Conservation (phyloP, 2,329 filamentous ascomycete species). For the Phialophora macrospora region DNA sequence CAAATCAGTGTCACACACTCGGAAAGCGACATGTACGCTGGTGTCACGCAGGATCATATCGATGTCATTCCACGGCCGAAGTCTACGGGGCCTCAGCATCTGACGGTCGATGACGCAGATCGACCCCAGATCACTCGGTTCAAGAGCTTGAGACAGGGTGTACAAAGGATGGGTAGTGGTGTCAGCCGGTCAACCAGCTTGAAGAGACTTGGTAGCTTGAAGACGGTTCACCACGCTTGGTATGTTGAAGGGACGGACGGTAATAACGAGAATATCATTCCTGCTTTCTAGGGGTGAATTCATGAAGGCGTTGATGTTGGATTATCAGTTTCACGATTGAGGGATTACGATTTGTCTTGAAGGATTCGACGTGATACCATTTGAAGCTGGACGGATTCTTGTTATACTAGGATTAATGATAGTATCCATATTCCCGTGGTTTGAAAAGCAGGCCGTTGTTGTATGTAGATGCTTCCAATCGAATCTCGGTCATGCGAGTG, state of each 20-base stretch:
- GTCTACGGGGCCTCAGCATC: slow-evolving; percentile 22
- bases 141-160: slow-evolving; percentile 38
- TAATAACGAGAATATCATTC: slow-evolving; percentile 34
- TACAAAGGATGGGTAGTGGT: slow-evolving; percentile 36
- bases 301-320: slow-evolving; percentile 1
- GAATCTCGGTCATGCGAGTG: neutral
- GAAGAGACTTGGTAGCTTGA: slow-evolving; percentile 73
- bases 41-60: slow-evolving; percentile 27
- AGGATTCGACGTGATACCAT: slow-evolving; percentile 17
- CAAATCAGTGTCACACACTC: slow-evolving; percentile 19
- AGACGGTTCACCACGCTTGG: slow-evolving; percentile 38
- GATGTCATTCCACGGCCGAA: slow-evolving; percentile 30
- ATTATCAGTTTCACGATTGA: slow-evolving; percentile 11
- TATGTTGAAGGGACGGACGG: slow-evolving; percentile 37
- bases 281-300: slow-evolving; percentile 29
- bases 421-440: neutral
- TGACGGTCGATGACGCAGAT: slow-evolving; percentile 25
- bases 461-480: neutral
- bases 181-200: slow-evolving; percentile 93
- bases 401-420: slow-evolving; percentile 7
- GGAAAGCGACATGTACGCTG: slow-evolving; percentile 17
- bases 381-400: slow-evolving; percentile 5
- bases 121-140: slow-evolving; percentile 38
- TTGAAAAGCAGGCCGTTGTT: neutral
- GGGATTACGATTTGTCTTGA: slow-evolving; percentile 24